Conservation (phyloP, 192 early-diverging fungal genomes). For the Linnemannia elongata region DNA sequence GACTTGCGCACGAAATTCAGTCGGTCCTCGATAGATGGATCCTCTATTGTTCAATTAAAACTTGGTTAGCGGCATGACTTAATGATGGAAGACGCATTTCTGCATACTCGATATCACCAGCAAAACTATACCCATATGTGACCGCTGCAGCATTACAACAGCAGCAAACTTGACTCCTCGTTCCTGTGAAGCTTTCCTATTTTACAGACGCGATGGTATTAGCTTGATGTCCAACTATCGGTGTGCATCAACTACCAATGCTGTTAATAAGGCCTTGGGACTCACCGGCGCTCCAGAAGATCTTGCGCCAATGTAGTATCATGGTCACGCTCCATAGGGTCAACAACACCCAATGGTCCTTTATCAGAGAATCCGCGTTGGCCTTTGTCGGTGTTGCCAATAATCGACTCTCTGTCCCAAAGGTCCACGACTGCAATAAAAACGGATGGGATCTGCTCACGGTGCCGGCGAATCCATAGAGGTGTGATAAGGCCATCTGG, state of each 20-base stretch:
- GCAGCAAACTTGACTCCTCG: slow-evolving; percentile 80
- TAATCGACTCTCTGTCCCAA: slow-evolving; percentile 61
- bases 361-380: slow-evolving; percentile 31
- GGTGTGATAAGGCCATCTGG: slow-evolving; percentile 89
- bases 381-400: slow-evolving; percentile 4
- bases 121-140: slow-evolving; percentile 65
- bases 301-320: slow-evolving; percentile 72
- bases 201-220: neutral
- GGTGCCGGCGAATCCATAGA: slow-evolving; percentile 77
- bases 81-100: too few species aligned
- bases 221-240: neutral
- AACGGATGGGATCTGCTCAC: slow-evolving; percentile 70
- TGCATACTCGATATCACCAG: neutral
- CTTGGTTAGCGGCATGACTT: neutral
- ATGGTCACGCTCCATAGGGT: slow-evolving; percentile 73
- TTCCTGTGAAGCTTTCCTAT: slow-evolving; percentile 73
- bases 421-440: slow-evolving; percentile 80
- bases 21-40: slow-evolving; percentile 78
- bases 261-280: neutral
- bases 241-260: neutral
- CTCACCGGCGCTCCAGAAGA: slow-evolving; percentile 77
- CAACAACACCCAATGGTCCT: slow-evolving; percentile 59
- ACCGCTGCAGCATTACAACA: slow-evolving; percentile 72
- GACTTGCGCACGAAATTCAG: slow-evolving; percentile 73
- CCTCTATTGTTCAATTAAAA: slow-evolving; percentile 58